Evolutionary conservation across 2,329 filamentous ascomycete genomes (phyloP), one percentile per base, ranked within the genome.

Genomic region (Trichoderma atroviride): DNA sequence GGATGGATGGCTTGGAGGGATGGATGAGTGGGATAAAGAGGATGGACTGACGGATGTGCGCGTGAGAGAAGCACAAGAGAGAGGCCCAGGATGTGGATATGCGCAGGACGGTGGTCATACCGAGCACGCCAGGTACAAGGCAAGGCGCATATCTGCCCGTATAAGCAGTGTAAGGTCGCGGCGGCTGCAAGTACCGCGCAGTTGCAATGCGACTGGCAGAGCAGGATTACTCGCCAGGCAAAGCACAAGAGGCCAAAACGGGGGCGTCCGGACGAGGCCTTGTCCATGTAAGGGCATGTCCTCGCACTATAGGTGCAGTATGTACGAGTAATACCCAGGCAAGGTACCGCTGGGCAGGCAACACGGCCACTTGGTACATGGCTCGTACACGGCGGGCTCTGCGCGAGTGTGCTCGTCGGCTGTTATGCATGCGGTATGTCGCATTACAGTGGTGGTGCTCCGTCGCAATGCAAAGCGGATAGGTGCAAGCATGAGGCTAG

Each of bases 61-160:
- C 53, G 63, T 66, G 62, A 47, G 62, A 65, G 62, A 65, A 37
- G 53, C 61, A 56, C 61, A 64, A 52, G 27, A 37, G 37, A 52
- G 35, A 56, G 24, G 61, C 50, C 61, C 33, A 43, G 63, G 63
- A 59, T 66, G 63, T 66, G 63, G 63, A 59, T 66, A 55, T 66
- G 63, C 55, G 63, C 63, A 31, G 52, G 53, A 58, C 52, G 65
- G 65, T 43, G 65, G 65, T 68, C 56, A 68, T 68, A 68, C 65
- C 56, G 35, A 43, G 47, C 65, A 47, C 19, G 64, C 64, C 37
- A 68, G 65, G 65, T 68, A 68, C 65, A 68, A 53, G 65, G 65
- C 65, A 40, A 43, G 47, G 37, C 52, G 53, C 43, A 43, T 27
- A 16, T 33, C 29, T 35, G 55, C 7, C n/a, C 47, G 47, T 50